These are phyloP conservation scores for Vitis hybrid DNA, from an alignment of 177 flowering plant species.

Conservation along the genomic window DNA sequence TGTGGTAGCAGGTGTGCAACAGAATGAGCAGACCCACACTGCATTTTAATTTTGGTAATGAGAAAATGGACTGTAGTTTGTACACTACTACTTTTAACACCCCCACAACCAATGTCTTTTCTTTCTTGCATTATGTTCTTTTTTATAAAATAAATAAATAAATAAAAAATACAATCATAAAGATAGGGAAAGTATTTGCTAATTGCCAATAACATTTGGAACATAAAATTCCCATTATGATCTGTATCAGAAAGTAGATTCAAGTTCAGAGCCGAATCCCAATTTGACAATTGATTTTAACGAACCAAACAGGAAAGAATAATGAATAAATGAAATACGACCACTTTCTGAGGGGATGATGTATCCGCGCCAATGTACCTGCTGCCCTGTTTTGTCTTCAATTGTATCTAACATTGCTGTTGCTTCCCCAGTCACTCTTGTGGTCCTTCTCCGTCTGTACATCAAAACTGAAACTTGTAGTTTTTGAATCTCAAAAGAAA, in stretches of 20 bases:
- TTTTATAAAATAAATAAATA: no score
- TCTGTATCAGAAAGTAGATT: conserved; percentile 8
- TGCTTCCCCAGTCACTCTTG: background rate
- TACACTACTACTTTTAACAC: no score
- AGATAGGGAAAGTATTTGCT: no score
- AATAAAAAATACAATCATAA: no score
- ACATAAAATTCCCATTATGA: background rate
- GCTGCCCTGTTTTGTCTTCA: conserved; percentile 2
- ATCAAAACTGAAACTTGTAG: background rate
- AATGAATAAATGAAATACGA: conserved; percentile 14
- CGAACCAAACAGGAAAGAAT: conserved; percentile 8
- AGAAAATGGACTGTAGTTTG: no score
- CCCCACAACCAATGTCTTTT: no score
- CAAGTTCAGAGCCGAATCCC: conserved; percentile 5
- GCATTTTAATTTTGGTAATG: no score
- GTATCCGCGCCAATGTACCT: background rate
- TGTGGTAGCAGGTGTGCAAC: conserved; percentile 55
- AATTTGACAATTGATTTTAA: background rate
- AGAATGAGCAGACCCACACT: conserved; percentile 1
- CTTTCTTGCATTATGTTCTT: no score
- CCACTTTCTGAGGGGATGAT: conserved; percentile 1
- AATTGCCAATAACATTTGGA: background rate
- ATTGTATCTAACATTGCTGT: background rate
- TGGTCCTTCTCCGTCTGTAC: background rate
- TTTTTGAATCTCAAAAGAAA: background rate